Evolutionary conservation across 1,284 basidiomycete species (phyloP), one percentile per base, ranked within the genome.

Genomic region (Cutaneotrichosporon arboriforme): DNA sequence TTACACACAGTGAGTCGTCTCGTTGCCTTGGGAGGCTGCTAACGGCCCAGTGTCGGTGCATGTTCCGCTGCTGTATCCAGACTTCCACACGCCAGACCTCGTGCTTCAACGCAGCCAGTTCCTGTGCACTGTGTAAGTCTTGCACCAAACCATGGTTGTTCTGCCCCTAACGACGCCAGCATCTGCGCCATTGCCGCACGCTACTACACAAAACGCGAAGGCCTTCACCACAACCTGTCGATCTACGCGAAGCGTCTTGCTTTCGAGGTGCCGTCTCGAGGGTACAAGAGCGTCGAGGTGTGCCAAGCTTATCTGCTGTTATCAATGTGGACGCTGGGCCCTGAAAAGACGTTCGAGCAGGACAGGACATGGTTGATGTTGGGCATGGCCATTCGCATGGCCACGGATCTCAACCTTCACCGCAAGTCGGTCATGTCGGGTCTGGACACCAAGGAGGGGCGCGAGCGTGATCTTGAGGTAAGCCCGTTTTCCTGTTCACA

Each of bases 221-320:
- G 96, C 36, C 79, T 97, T 18, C 88, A 97, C 63, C 76, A 81
- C 12, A 83, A 83, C 54, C 81, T 97, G 42, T 84, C 89, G 1
- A 86, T 88, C 31, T 81, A 93, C 35, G 87, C 88, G 2, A 88
- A 90, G 69, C 88, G 91, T 63, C 82, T 97, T n/a, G 88, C 93
- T 0, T 97, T 94, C 69, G 85, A 82, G 59, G 88, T 93, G 9
- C 76, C 76, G 17, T 72, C 88, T 81, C 44, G 88, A 84, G 54
- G 65, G 0, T 96, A 91, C 80, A 98, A 98, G 76, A 91, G 88
- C 21, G 86, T 97, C 42, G 96, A 98, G 75, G 90, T 93, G 59
- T 88, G 91, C 4, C 90, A 93, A 68, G 90, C 89, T 0, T 94
- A 93, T 72, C 78, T 90, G 34, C 78, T 94, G 18, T 81, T 92